Conservation (phyloP, 345 rosid species). For the Pelargonium nanum region DNA sequence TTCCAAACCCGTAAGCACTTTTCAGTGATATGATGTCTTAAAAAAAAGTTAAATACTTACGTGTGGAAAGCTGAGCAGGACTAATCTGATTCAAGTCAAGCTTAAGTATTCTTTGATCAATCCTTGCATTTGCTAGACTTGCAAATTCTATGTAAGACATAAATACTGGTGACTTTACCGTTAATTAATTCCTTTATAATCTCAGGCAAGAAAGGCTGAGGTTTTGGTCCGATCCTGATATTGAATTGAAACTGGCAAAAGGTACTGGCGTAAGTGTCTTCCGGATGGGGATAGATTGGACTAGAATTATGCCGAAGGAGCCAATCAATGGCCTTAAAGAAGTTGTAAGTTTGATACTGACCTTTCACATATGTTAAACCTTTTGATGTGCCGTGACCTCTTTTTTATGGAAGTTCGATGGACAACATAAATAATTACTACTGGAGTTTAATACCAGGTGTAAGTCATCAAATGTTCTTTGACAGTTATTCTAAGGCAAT, state of each 20-base stretch:
- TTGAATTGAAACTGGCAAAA: slow-evolving; percentile 75
- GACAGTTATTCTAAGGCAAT: neutral
- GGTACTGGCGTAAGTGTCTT: slow-evolving; percentile 71
- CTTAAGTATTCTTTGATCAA: neutral
- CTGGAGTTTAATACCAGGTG: neutral
- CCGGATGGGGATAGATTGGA: slow-evolving; percentile 93
- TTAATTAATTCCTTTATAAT: slow-evolving; percentile 16
- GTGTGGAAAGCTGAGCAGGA: neutral
- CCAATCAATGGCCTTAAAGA: slow-evolving; percentile 61
- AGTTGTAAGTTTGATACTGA: slow-evolving; percentile 40
- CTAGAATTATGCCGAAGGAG: slow-evolving; percentile 76
- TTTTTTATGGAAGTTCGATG: slow-evolving; percentile 9
- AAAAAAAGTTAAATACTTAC: neutral
- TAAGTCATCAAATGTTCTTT: neutral
- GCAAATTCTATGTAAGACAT: neutral
- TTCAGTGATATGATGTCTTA: slow-evolving; percentile 14
- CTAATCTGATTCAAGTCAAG: neutral
- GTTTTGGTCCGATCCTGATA: slow-evolving; percentile 97
- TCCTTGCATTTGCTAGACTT: neutral
- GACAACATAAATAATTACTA: neutral
- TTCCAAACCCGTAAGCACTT: slow-evolving; percentile 68
- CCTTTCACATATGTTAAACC: slow-evolving; percentile 7
- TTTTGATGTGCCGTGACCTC: slow-evolving; percentile 11
- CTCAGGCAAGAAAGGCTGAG: slow-evolving; percentile 81
- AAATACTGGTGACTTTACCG: slow-evolving; percentile 7